A percentile compares a stretch with the other conserved stretches of the same genome.
phyloP scores from a whole-genome alignment of 2,329 filamentous ascomycete species.

The Apiospora aurea region DNA sequence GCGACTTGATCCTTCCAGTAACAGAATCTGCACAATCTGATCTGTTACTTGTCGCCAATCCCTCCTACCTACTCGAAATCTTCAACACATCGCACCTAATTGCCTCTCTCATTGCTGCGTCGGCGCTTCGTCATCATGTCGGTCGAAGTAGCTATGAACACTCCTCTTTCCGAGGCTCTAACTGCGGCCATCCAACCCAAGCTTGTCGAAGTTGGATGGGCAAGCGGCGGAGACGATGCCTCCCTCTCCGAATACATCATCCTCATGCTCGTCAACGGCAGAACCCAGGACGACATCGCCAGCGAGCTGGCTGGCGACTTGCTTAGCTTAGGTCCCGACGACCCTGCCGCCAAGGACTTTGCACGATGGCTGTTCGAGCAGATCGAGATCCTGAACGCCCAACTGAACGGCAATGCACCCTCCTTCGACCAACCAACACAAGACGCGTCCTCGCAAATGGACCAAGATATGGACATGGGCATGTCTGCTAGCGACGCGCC shows the following conservation, averaged over 20 bases:
- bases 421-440: constrained; percentile 38
- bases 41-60: constrained; percentile 2
- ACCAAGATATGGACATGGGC: constrained; percentile 78
- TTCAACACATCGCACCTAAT: neutral
- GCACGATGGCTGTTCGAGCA: constrained; percentile 93
- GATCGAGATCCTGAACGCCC: constrained; percentile 71
- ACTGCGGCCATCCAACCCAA: constrained; percentile 87
- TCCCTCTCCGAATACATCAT: constrained; percentile 96
- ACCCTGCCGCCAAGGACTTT: constrained; percentile 83
- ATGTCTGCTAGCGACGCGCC: constrained; percentile 55
- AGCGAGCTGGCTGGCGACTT: constrained; percentile 88
- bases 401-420: constrained; percentile 60
- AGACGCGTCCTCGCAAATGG: constrained; percentile 43
- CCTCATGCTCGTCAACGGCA: constrained; percentile 95
- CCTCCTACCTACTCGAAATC: neutral
- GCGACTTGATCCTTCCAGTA: neutral
- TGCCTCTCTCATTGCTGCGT: neutral
- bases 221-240: constrained; percentile 76
- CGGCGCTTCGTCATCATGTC: constrained; percentile 64
- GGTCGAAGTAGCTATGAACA: constrained; percentile 77
- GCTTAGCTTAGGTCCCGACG: constrained; percentile 81
- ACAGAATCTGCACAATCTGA: constrained; percentile 3
- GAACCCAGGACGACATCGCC: constrained; percentile 88
- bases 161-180: constrained; percentile 84
- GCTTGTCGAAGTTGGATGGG: constrained; percentile 92